These are phyloP conservation scores for Microbotryum violaceum DNA, from an alignment of 1,284 basidiomycete species.

Conservation along the genomic window DNA sequence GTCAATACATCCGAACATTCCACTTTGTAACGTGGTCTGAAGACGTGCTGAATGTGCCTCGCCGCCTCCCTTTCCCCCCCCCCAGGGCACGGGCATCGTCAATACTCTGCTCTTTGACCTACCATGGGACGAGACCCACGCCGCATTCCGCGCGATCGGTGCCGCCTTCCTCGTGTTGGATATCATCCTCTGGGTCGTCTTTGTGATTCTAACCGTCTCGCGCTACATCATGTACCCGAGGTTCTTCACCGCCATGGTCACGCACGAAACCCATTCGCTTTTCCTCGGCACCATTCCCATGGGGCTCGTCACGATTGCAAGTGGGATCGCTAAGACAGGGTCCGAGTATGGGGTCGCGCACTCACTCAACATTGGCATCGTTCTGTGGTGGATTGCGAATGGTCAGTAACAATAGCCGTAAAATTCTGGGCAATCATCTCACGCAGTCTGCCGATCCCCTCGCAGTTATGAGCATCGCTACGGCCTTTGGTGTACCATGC, in stretches of 20 bases:
- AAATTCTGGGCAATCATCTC: background rate
- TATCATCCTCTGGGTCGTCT: constrained; percentile 31
- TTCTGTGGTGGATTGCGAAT: constrained; percentile 34
- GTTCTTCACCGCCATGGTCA: constrained; percentile 33
- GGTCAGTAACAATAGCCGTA: constrained; percentile 4
- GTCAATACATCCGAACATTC: no score
- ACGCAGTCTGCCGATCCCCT: no score
- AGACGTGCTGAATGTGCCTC: background rate
- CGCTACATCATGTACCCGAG: constrained; percentile 33
- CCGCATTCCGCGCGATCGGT: constrained; percentile 33
- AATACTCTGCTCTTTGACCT: constrained; percentile 32
- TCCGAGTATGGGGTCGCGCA: constrained; percentile 28
- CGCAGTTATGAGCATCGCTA: constrained; percentile 19
- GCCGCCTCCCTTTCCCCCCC: background rate
- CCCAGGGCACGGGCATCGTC: constrained; percentile 35
- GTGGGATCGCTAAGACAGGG: constrained; percentile 29
- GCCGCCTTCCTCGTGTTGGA: constrained; percentile 31
- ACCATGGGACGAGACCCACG: constrained; percentile 30
- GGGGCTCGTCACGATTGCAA: constrained; percentile 33
- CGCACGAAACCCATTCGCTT: constrained; percentile 33
- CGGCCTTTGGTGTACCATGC: constrained; percentile 27
- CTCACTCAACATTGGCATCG: constrained; percentile 24
- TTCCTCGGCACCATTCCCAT: constrained; percentile 31
- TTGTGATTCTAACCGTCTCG: constrained; percentile 29
- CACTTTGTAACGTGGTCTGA: background rate